A percentile compares a stretch with the other conserved stretches of the same genome.
phyloP scores from a whole-genome alignment of 305 asterid genomes.

The Fraxinus greggii region DNA sequence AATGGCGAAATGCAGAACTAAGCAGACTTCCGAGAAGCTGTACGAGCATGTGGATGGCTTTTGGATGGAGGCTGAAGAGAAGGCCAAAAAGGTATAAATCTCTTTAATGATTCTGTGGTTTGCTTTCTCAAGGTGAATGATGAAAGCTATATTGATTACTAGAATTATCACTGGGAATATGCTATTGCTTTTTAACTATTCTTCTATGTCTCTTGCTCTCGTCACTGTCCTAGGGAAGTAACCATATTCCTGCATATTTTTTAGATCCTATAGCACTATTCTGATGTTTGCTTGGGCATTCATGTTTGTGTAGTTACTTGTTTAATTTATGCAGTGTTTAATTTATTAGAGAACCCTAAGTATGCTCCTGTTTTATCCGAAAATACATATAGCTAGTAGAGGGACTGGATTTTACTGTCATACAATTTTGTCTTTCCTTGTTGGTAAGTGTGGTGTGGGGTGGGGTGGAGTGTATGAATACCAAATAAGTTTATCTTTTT shows the following conservation, averaged over 20 bases:
- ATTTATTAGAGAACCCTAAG: not conserved
- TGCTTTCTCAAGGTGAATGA: not conserved
- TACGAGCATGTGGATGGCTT: constrained; percentile 87
- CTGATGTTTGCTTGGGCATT: not conserved
- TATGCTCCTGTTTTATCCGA: not conserved
- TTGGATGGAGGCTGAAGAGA: constrained; percentile 86
- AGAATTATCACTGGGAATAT: not conserved
- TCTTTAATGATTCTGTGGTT: not conserved
- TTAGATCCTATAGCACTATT: not conserved
- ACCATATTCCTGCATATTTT: not conserved
- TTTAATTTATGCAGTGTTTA: not conserved
- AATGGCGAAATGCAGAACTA: constrained; percentile 98
- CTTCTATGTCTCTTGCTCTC: not conserved
- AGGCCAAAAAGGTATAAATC: constrained; percentile 70
- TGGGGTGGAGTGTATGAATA: not conserved
- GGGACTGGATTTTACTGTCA: not conserved
- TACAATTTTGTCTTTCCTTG: not conserved
- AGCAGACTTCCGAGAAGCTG: constrained; percentile 91
- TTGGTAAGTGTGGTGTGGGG: not conserved
- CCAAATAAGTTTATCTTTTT: not conserved
- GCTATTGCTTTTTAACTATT: not conserved
- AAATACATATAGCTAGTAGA: not conserved
- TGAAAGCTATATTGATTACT: constrained; percentile 6
- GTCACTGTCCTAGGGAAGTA: not conserved
- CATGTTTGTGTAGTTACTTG: not conserved